Evolutionary conservation across 371 early-diverging fungal genomes (phyloP).

Genomic region (Cokeromyces recurvatus): DNA sequence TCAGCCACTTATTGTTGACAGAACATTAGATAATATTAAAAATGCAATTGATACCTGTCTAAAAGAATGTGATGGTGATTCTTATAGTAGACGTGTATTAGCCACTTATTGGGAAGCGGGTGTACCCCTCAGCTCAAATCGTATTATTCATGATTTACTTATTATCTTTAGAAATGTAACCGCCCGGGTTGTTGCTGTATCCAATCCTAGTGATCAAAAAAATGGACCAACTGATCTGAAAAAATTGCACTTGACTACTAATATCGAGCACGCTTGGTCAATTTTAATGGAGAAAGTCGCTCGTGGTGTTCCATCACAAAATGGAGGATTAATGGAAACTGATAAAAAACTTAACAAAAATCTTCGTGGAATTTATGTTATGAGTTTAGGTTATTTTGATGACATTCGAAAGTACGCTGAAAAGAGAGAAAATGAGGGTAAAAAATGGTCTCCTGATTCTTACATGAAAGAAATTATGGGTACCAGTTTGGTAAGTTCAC

Average conservation of each 20-base stretch:
- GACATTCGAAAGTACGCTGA: constrained; percentile 43
- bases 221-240: neutral
- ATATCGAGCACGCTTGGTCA: constrained; percentile 39
- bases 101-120: constrained; percentile 38
- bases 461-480: constrained; percentile 64
- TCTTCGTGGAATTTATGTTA: constrained; percentile 40
- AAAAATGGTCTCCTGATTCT: constrained; percentile 43
- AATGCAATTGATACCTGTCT: constrained; percentile 34
- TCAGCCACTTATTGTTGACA: constrained; percentile 41
- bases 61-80: constrained; percentile 14
- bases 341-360: constrained; percentile 27
- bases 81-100: constrained; percentile 20
- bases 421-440: constrained; percentile 37
- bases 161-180: constrained; percentile 45
- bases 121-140: constrained; percentile 39
- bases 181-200: constrained; percentile 28
- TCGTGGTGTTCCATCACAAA: constrained; percentile 10
- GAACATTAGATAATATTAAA: constrained; percentile 36
- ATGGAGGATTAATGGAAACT: constrained; percentile 2
- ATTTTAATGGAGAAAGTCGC: constrained; percentile 29
- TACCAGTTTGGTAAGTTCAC: constrained; percentile 42
- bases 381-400: constrained; percentile 48
- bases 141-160: constrained; percentile 42
- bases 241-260: constrained; percentile 13
- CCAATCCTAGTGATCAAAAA: constrained; percentile 14